Conservation (phyloP, 2,329 filamentous ascomycete species). For the Fusarium tupiense region DNA sequence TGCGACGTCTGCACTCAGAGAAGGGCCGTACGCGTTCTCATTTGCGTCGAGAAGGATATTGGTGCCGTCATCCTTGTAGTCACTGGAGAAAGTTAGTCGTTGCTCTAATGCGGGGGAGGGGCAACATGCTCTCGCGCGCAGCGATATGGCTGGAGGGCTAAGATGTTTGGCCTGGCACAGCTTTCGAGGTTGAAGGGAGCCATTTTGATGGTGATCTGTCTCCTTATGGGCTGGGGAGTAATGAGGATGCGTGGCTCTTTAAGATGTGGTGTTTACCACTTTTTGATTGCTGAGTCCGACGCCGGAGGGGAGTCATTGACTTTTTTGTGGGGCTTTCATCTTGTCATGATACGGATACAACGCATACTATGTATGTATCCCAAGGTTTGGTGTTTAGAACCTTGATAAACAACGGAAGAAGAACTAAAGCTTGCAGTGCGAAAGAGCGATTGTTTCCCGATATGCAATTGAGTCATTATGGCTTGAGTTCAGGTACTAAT, state of each 20-base stretch:
- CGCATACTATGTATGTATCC: neutral
- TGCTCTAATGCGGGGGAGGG: slow-evolving; percentile 32
- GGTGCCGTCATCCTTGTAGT: slow-evolving; percentile 98
- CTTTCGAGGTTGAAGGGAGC: slow-evolving; percentile 76
- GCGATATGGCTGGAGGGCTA: slow-evolving; percentile 80
- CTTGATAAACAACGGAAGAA: neutral
- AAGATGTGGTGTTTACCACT: slow-evolving; percentile 10
- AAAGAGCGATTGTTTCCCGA: neutral
- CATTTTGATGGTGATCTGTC: slow-evolving; percentile 50
- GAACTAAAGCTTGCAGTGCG: neutral
- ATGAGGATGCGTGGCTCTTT: slow-evolving; percentile 11
- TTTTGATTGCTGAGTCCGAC: slow-evolving; percentile 32
- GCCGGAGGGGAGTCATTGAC: slow-evolving; percentile 41
- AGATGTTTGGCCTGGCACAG: slow-evolving; percentile 80
- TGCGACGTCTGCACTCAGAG: slow-evolving; percentile 62
- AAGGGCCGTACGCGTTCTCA: slow-evolving; percentile 94
- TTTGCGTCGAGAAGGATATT: slow-evolving; percentile 98
- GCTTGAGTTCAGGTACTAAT: neutral
- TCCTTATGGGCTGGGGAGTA: neutral
- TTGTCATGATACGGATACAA: neutral
- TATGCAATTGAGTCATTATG: neutral
- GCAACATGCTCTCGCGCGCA: slow-evolving; percentile 80
- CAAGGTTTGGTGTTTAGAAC: neutral
- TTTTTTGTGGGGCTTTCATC: slow-evolving; percentile 33
- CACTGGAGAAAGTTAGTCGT: slow-evolving; percentile 61